Base-by-base conservation (phyloP, 192 early-diverging fungal genomes). In the Coemansia sp. region DNA sequence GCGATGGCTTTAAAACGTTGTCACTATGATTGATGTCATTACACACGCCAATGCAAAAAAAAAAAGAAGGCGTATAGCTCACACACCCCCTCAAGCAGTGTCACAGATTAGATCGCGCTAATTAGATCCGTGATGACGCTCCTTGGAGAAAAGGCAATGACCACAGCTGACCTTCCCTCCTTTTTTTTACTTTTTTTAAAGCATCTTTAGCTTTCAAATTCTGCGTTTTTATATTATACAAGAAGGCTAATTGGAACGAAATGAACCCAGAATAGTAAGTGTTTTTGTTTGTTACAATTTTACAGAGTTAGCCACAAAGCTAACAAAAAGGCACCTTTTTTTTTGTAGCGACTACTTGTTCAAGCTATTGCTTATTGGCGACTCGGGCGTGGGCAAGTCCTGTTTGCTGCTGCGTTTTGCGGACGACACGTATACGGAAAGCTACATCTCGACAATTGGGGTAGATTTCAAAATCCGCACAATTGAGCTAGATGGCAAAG, bases 381-480 rank as follows among this genome's bases (percentile, higher is more conserved):
- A 99, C 82, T 93, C 91, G 50, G 94, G 94, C 58, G 94, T 97
- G 18, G 96, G 96, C 56, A 99, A 99, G 83, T 94, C 92, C 55
- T 97, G 93, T 75, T 76, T 99, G 60, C 81, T 99, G 58, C 84
- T 97, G 45, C 90, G 96, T 62, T 97, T 99, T 75, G 94, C 94
- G 2, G 94, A 99, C 78, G 94, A 97, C 81, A 96, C 93, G 18
- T 99, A 96, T 74, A 97, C 94, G 18, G 94, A 99, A 76, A 91
- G 88, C 69, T 97, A 96, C 83, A 96, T 97, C 79, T 89, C 87
- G 56, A 99, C 96, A 60, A 97, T 97, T 64, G 96, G 96, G 50
- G 94, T 99, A 30, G 96, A 99, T 83, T 99, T 99, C 74, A 97
- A 96, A 93, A 97, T 97, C 72, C 88, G 94, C 63, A 97, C 94